Conservation (phyloP, 768 basidiomycete species). For the Pleurotus sapidus region DNA sequence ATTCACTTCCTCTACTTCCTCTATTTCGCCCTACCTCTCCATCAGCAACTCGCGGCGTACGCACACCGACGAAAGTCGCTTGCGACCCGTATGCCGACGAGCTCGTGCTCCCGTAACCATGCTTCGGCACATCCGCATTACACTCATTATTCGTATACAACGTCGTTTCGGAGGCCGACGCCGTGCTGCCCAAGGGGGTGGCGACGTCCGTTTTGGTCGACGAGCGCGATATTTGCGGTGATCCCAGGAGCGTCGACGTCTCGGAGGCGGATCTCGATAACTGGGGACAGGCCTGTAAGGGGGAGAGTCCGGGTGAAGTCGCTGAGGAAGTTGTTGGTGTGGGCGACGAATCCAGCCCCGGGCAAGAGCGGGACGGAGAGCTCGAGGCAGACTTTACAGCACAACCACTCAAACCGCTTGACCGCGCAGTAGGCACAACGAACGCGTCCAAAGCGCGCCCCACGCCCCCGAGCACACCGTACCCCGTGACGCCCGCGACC, state of each 20-base stretch:
- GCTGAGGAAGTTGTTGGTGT: not conserved
- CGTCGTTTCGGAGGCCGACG: no score
- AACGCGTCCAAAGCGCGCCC: not conserved
- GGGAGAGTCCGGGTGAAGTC: not conserved
- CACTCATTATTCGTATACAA: no score
- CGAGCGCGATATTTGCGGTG: not conserved
- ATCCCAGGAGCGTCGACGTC: not conserved
- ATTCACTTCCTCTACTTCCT: not conserved
- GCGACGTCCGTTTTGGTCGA: not conserved
- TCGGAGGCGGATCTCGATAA: not conserved
- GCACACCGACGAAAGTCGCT: no score
- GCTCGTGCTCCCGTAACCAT: no score
- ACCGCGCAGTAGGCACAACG: not conserved
- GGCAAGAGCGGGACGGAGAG: not conserved
- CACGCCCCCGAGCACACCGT: constrained; percentile 4
- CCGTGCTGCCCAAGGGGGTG: no score
- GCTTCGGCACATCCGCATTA: no score
- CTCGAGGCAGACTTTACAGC: not conserved
- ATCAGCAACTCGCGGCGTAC: no score
- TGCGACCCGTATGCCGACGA: no score
- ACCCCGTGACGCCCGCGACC: constrained; percentile 10
- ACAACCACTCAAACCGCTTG: not conserved
- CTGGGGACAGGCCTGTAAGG: not conserved
- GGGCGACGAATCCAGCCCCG: not conserved
- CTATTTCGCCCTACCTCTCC: not conserved